Evolutionary conservation across 345 rosid species (phyloP), one percentile per base, ranked within the genome.

Genomic region (Psidium guajava): DNA sequence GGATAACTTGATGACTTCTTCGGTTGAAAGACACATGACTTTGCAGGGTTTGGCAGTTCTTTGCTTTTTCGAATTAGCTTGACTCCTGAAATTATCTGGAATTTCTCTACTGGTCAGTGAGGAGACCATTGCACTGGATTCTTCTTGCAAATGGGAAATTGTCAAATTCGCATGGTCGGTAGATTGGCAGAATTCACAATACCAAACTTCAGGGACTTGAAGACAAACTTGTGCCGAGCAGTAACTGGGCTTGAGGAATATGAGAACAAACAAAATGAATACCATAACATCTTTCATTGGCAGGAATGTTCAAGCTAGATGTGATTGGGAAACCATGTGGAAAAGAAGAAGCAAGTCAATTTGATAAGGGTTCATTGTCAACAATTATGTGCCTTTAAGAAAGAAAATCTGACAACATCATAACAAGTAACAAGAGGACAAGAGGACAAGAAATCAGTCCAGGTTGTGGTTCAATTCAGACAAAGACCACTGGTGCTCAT

Each of bases 1-100:
- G 55, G 91, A 54, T 50, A 93, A 88, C 82, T 80, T 88, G 15
- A 81, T 85, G 50, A 42, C 96, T 90, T 93, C 95, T 42, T 90
- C 90, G 14, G 82, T 20, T 22, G 89, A 50, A 58, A 95, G 89
- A 44, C 84, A 88, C 89, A 89, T 93, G 81, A 91, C 91, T 88
- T 86, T 91, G 18, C 94, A 85, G 69, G 88, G 74, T 86, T 69
- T 61, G 58, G 89, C 86, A 36, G 11, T 8, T 69, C 84, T 89
- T 83, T 56, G 87, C 89, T 90, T 89, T 89, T 81, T 90, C 12
- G 32, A 84, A 86, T 22, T 11, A 82, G 83, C 88, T 58, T 75
- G 90, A 81, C 82, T 36, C 44, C 87, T 42, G 49, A 53, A 53
- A 53, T 15, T 54, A 54, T 54, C 57, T 54, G 57, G 57, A 69